Percentiles rank a stretch among this genome's conserved stretches.
Conservation (phyloP, 176 grass and related monocot species). For the Triticum dicoccoides region DNA sequence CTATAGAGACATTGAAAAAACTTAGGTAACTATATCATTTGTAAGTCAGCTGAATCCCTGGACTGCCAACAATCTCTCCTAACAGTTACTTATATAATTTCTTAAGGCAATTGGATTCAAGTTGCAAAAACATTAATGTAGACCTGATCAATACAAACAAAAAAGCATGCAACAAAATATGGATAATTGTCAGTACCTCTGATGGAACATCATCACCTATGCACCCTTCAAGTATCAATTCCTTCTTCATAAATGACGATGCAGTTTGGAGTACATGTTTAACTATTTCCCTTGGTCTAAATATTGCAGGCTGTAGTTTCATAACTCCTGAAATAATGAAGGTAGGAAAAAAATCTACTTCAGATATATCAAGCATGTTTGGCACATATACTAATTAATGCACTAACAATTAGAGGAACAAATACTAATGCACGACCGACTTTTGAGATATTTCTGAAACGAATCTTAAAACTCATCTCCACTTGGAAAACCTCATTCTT, state of each 20-base stretch:
- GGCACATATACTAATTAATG: not conserved
- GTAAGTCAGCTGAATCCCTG: not conserved
- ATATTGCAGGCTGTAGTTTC: slow-evolving; percentile 74
- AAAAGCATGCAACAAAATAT: not conserved
- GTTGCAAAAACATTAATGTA: not conserved
- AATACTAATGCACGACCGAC: not conserved
- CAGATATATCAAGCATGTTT: slow-evolving; percentile 16
- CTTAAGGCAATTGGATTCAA: not conserved
- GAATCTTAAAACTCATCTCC: not conserved
- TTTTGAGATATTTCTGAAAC: slow-evolving; percentile 20
- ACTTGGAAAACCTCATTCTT: not conserved
- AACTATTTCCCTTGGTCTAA: slow-evolving; percentile 93
- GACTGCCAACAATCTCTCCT: not conserved
- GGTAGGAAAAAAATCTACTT: not conserved
- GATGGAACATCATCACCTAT: slow-evolving; percentile 78
- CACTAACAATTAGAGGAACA: not conserved
- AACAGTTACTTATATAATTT: not conserved
- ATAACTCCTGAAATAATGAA: slow-evolving; percentile 61
- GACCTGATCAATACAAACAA: not conserved
- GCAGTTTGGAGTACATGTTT: slow-evolving; percentile 91
- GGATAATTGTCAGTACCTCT: slow-evolving; percentile 52
- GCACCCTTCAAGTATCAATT: slow-evolving; percentile 73
- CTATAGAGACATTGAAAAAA: slow-evolving; percentile 43
- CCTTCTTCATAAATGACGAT: slow-evolving; percentile 74
- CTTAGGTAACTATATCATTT: not conserved